Evolutionary conservation across 2,329 filamentous ascomycete species (phyloP), one percentile per base, ranked within the genome.

Genomic region (Sarocladium oryzae): DNA sequence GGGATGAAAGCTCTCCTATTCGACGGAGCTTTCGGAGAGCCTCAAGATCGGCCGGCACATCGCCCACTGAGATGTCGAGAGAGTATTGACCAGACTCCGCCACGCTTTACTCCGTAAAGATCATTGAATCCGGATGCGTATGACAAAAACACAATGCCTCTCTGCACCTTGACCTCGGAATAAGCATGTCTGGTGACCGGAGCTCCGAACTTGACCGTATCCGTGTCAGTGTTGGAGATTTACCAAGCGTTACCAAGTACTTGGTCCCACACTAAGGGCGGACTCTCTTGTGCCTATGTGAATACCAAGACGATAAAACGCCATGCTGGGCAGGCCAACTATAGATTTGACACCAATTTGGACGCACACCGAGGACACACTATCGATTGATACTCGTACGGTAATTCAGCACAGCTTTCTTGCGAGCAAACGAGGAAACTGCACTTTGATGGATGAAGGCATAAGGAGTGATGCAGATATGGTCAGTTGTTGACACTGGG

Each of bases 141-240:
- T 48, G 26, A 32, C 41, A 51, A 23, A 23, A 23, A 37, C 40
- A 40, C 33, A 15, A 37, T 37, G 37, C 41, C 6, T 43, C 18
- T 40, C 36, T 23, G 7, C 7, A 7, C 28, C 13, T 2, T 23
- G 15, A 32, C 23, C 46, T 50, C 35, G 46, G 35, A 26, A 37
- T 52, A 18, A 37, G 41, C 23, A 51, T 48, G 33, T 33, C 43
- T 48, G 43, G n/a, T n/a, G 28, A 9, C 24, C 43, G 43, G 43
- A 48, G 26, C 43, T 48, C 43, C 43, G 43, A 48, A 26, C 43
- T 30, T 33, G 28, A 43, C 20, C n/a, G 15, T n/a, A 13, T 33
- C 16, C 4, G 43, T 48, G 10, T 32, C 28, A 13, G 7, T 30
- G 28, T n/a, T 45, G 43, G 8, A 32, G 43, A 48, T 20, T 48